Conservation (phyloP, 108 stramenopile species). For the Fragilaria radians region DNA sequence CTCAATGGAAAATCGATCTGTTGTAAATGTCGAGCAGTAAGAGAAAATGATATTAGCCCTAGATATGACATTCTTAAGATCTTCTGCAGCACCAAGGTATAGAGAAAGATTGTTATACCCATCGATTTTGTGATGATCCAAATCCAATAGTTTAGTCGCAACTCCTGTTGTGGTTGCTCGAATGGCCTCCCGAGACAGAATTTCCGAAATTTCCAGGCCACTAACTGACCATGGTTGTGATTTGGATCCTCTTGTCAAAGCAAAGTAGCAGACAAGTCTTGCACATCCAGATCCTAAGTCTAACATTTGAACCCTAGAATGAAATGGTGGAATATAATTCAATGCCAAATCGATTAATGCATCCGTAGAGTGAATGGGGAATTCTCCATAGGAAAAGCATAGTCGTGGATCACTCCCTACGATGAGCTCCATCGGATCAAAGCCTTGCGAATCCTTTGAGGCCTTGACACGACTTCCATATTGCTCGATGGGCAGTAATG, state of each 20-base stretch:
- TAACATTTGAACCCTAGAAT: conserved; percentile 22
- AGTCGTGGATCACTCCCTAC: conserved; percentile 52
- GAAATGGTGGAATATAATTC: conserved; percentile 4
- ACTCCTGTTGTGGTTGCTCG: conserved; percentile 23
- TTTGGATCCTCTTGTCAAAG: conserved; percentile 32
- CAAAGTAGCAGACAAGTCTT: conserved; percentile 49
- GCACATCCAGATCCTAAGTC: conserved; percentile 78
- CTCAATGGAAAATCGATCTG: conserved; percentile 38
- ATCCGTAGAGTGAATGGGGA: conserved; percentile 67
- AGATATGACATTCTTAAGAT: conserved; percentile 22
- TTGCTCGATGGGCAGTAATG: conserved; percentile 13
- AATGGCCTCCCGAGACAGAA: conserved; percentile 47
- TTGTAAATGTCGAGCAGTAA: conserved; percentile 57
- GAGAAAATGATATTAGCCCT: conserved; percentile 56
- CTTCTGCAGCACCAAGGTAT: conserved; percentile 26
- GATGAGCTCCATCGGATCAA: not conserved
- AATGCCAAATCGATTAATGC: conserved; percentile 48
- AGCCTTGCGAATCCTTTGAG: conserved; percentile 29
- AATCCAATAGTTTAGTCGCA: conserved; percentile 16
- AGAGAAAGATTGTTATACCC: conserved; percentile 7
- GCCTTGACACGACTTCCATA: conserved; percentile 22
- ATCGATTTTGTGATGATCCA: not conserved
- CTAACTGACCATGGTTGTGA: conserved; percentile 44
- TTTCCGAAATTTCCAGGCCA: conserved; percentile 59
- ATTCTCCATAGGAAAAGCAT: conserved; percentile 69